phyloP scores from a whole-genome alignment of 129 eudicot species.

The Smallanthus sonchifolius region DNA sequence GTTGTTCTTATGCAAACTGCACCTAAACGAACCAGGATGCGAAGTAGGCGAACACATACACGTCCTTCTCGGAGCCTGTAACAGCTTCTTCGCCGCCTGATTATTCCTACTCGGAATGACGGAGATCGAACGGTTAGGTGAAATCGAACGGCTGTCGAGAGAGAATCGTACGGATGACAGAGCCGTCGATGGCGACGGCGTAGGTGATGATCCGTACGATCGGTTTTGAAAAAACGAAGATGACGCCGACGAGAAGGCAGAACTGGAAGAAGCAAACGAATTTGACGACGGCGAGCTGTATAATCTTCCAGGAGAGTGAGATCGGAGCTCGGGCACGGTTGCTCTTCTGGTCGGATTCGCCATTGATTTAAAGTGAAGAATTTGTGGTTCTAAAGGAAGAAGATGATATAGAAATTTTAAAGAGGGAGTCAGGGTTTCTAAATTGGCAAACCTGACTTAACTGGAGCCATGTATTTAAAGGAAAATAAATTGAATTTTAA shows the following conservation, averaged over 20 bases:
- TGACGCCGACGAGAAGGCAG: constrained; percentile 34
- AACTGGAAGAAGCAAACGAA: constrained; percentile 33
- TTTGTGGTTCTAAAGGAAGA: background rate
- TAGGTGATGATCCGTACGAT: background rate
- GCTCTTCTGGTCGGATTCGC: constrained; percentile 45
- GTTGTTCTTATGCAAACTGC: constrained; percentile 57
- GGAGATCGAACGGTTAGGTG: constrained; percentile 48
- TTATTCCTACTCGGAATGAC: constrained; percentile 16
- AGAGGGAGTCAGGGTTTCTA: constrained; percentile 31
- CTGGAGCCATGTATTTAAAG: constrained; percentile 65
- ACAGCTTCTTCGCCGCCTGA: constrained; percentile 31
- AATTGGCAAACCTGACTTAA: constrained; percentile 71
- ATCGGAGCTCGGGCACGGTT: constrained; percentile 50
- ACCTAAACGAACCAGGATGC: constrained; percentile 91
- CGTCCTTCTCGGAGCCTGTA: constrained; percentile 41
- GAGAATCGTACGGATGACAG: constrained; percentile 44
- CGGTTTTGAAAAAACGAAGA: constrained; percentile 27
- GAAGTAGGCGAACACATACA: constrained; percentile 95
- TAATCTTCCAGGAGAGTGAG: constrained; percentile 51
- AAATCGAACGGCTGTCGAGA: constrained; percentile 35
- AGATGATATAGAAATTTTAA: constrained; percentile 19
- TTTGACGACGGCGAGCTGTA: constrained; percentile 18
- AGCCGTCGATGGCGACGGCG: constrained; percentile 12
- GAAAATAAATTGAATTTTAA: background rate
- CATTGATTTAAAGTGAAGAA: constrained; percentile 32